These are phyloP conservation scores for Metschnikowia continentalis DNA, from an alignment of 805 yeast species.

Conservation along the genomic window DNA sequence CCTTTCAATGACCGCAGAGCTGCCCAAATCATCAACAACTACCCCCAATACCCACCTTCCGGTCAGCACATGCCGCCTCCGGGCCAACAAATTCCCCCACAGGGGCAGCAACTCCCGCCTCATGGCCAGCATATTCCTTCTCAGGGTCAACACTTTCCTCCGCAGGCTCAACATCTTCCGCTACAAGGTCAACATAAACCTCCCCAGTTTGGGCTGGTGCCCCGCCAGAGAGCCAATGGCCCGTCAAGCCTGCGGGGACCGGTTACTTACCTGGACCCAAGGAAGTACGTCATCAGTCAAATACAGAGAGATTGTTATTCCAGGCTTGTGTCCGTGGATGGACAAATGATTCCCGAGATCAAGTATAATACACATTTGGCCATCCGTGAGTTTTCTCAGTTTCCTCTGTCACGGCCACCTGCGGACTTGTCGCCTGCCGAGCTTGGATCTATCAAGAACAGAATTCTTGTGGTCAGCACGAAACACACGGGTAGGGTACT, in stretches of 20 bases:
- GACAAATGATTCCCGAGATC: slow-evolving; percentile 16
- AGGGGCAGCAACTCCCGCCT: not conserved
- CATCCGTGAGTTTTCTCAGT: slow-evolving; percentile 68
- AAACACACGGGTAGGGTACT: slow-evolving; percentile 64
- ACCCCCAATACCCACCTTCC: not conserved
- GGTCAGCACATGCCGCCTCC: not conserved
- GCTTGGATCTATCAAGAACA: slow-evolving; percentile 45
- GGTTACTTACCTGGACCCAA: slow-evolving; percentile 12
- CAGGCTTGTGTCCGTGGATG: slow-evolving; percentile 18
- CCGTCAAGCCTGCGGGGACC: not conserved
- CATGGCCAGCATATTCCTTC: not conserved
- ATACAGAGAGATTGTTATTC: slow-evolving; percentile 37
- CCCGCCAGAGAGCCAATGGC: slow-evolving; percentile 6
- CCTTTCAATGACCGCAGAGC: not conserved
- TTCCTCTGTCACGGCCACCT: slow-evolving; percentile 69
- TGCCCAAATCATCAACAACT: not conserved
- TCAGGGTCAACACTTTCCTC: not conserved
- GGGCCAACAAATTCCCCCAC: not conserved
- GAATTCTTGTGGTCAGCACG: slow-evolving; percentile 59
- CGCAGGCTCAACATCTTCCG: not conserved
- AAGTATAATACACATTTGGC: slow-evolving; percentile 74
- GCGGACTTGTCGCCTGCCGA: slow-evolving; percentile 39
- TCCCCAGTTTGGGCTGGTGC: not conserved
- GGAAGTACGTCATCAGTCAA: slow-evolving; percentile 27
- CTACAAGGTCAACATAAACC: not conserved